Conservation (phyloP, 2,329 filamentous ascomycete genomes). For the Aspergillus jensenii region DNA sequence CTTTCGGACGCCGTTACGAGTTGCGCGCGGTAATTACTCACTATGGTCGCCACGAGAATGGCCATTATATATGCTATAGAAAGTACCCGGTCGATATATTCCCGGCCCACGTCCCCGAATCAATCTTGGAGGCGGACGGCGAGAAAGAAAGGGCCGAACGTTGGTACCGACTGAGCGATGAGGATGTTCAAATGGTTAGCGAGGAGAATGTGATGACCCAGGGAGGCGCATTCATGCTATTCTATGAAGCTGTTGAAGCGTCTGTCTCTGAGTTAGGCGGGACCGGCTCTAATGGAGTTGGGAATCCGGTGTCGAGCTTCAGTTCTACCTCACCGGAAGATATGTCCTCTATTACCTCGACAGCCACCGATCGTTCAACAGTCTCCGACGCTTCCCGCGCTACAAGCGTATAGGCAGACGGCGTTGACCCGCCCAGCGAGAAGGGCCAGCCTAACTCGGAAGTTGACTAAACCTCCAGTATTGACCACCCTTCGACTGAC, state of each 20-base stretch:
- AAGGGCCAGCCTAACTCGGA: conserved; percentile 6
- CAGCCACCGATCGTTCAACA: conserved; percentile 24
- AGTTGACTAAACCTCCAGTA: conserved; percentile 12
- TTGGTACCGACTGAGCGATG: conserved; percentile 93
- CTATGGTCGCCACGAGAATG: conserved; percentile 87
- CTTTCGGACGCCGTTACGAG: conserved; percentile 59
- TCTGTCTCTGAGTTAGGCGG: neutral
- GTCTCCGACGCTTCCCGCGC: conserved; percentile 28
- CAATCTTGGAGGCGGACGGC: conserved; percentile 32
- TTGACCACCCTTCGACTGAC: neutral
- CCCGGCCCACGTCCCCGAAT: conserved; percentile 31
- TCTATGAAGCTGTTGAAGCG: conserved; percentile 74
- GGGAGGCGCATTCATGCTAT: conserved; percentile 91
- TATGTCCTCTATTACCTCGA: conserved; percentile 26
- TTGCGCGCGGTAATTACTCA: conserved; percentile 84
- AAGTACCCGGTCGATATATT: conserved; percentile 57
- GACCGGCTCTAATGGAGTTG: conserved; percentile 2
- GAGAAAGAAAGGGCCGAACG: conserved; percentile 47
- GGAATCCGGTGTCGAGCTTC: conserved; percentile 19
- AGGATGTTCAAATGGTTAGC: conserved; percentile 72
- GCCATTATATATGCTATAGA: conserved; percentile 91
- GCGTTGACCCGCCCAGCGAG: conserved; percentile 6
- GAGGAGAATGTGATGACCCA: conserved; percentile 73
- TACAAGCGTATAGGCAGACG: conserved; percentile 29
- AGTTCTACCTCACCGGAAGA: conserved; percentile 24